A percentile compares a stretch with the other conserved stretches of the same genome.
Conservation (phyloP, 805 yeast genomes). For the Zygosaccharomyces rouxii region DNA sequence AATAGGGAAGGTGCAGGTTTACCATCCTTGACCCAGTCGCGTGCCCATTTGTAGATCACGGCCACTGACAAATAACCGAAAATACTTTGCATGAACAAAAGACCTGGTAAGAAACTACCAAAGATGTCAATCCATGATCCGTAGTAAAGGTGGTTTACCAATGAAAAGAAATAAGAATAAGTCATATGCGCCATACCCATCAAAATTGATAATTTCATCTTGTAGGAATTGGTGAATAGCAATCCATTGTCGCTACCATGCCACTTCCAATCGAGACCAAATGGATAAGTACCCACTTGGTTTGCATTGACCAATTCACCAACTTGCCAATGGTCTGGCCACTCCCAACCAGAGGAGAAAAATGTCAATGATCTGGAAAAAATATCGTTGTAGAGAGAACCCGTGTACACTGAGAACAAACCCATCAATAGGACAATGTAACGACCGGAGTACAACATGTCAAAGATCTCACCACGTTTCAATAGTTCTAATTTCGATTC, state of each 20-base stretch:
- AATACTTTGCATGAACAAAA: slow-evolving; percentile 69
- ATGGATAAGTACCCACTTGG: slow-evolving; percentile 48
- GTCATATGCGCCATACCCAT: slow-evolving; percentile 77
- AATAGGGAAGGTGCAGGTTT: slow-evolving; percentile 68
- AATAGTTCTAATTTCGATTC: slow-evolving; percentile 49
- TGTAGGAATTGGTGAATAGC: slow-evolving; percentile 66
- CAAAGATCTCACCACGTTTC: slow-evolving; percentile 70
- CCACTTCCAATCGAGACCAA: slow-evolving; percentile 73
- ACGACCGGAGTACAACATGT: slow-evolving; percentile 71
- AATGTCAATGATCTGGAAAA: slow-evolving; percentile 66
- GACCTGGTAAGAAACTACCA: slow-evolving; percentile 71
- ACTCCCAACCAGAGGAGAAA: slow-evolving; percentile 68
- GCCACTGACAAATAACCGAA: slow-evolving; percentile 67
- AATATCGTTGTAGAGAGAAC: slow-evolving; percentile 66
- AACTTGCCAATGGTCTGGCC: slow-evolving; percentile 50
- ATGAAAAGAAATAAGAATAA: slow-evolving; percentile 63
- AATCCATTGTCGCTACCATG: slow-evolving; percentile 74
- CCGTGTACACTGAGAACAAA: slow-evolving; percentile 66
- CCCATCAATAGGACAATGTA: slow-evolving; percentile 71
- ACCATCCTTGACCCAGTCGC: slow-evolving; percentile 61
- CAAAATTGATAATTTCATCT: slow-evolving; percentile 70
- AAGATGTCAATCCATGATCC: slow-evolving; percentile 58
- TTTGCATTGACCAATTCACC: slow-evolving; percentile 48
- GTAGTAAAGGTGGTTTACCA: slow-evolving; percentile 57
- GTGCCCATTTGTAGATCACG: slow-evolving; percentile 69